Evolutionary conservation across 2,329 filamentous ascomycete genomes (phyloP), one percentile per base, ranked within the genome.

Genomic region (Parastagonospora nodorum): DNA sequence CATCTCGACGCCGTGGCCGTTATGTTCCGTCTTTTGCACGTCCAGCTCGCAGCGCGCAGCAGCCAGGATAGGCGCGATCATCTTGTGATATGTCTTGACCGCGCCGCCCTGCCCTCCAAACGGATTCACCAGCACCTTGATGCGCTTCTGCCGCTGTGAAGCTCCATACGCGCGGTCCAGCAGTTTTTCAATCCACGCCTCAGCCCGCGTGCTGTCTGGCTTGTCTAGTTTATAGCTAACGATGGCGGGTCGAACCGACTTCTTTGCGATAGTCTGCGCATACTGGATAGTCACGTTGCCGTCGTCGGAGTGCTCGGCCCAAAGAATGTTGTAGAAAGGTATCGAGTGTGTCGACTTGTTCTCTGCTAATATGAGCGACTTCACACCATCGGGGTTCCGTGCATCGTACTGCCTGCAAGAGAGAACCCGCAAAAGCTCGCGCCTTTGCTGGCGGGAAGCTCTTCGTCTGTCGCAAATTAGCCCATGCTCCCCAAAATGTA

Each of bases 111-210:
- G 89, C 0, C 94, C 94, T 11, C 92, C 90, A 64, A 92, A 88
- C 0, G 94, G 94, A 72, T 99, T 99, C 55, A 99, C 82, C 37
- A 97, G 78, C 10, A 97, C 86, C 72, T 94, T 96, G 56, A 94
- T 86, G 40, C 90, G 85, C 73, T 92, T 94, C 50, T 80, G 82
- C 45, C 81, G 82, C 64, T 88, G 84, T 1, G 88, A 82, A 7
- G 78, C 77, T 48, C 78, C 87, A 66, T 96, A 97, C 19, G 92
- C 85, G 40, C 82, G 81, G 31, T 85, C 77, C 15, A 96, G 71
- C 30, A 97, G 80, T 45, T 76, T 78, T 27, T 81, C 77, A 32
- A 86, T 77, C 85, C 90, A 97, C 49, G 70, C 62, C 41, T 81
- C 77, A 8, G 80, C 76, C n/a, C 80, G 74, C 38, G 77, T 62